A percentile compares a stretch with the other conserved stretches of the same genome.
Evolutionary conservation across 192 early-diverging fungal genomes (phyloP).

Genomic region (Rhizophagus sp.): DNA sequence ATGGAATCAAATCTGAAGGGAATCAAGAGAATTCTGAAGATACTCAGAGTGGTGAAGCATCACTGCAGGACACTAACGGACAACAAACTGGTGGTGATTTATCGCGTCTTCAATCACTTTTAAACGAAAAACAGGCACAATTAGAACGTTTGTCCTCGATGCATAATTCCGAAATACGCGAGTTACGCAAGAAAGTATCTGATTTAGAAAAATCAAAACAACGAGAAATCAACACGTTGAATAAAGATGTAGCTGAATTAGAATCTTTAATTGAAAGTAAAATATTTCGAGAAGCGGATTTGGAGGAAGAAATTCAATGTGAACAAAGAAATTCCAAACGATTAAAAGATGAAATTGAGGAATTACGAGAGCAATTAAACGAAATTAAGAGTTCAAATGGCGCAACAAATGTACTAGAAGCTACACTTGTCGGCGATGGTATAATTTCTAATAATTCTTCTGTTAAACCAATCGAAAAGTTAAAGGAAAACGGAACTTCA

Average conservation of each 20-base stretch:
- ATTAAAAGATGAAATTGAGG: slow-evolving; percentile 48
- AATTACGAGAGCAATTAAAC: slow-evolving; percentile 54
- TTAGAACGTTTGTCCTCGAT: slow-evolving; percentile 46
- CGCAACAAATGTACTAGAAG: background rate
- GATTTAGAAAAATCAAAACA: slow-evolving; percentile 63
- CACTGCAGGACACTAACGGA: slow-evolving; percentile 10
- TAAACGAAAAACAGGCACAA: slow-evolving; percentile 48
- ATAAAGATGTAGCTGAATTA: slow-evolving; percentile 65
- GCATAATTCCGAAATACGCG: slow-evolving; percentile 54
- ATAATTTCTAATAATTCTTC: background rate
- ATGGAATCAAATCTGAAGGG: background rate
- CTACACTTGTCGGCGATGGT: background rate
- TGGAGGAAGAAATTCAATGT: slow-evolving; percentile 57
- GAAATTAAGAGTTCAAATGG: slow-evolving; percentile 34
- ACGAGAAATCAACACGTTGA: slow-evolving; percentile 56
- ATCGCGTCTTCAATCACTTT: slow-evolving; percentile 37
- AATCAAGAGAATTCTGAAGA: slow-evolving; percentile 26
- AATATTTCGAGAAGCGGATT: slow-evolving; percentile 71
- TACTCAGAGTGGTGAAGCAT: background rate
- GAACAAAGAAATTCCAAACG: slow-evolving; percentile 47
- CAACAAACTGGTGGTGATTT: slow-evolving; percentile 33
- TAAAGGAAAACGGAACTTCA: background rate
- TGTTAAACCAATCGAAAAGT: background rate
- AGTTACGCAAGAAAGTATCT: slow-evolving; percentile 48
- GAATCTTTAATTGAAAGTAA: slow-evolving; percentile 75